phyloP scores from a whole-genome alignment of 306 rosid genomes.

The Luffa aegyptiaca region DNA sequence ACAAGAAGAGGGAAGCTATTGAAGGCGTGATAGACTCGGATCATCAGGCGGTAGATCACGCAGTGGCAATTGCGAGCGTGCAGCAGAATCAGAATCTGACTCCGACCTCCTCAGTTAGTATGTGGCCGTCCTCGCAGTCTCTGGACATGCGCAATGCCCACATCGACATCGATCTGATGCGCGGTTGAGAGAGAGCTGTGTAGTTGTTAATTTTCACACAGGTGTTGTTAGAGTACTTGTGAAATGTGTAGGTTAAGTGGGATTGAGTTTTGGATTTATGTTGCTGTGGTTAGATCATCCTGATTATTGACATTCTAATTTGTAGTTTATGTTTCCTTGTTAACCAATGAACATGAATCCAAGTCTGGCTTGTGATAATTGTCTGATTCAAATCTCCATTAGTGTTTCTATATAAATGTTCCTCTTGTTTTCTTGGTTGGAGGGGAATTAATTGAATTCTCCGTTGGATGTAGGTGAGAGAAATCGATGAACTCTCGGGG shows the following conservation, averaged over 20 bases:
- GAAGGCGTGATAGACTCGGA: conserved; percentile 48
- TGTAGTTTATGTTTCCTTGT: background rate
- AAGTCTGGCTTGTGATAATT: background rate
- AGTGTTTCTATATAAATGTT: background rate
- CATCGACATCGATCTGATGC: conserved; percentile 90
- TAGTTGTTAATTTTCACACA: background rate
- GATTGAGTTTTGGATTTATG: conserved; percentile 7
- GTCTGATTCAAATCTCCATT: background rate
- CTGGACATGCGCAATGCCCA: conserved; percentile 80
- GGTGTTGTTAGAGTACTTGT: background rate
- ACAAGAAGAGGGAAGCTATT: conserved; percentile 40
- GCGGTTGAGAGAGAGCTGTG: conserved; percentile 38
- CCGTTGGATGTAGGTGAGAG: too few relatives aligned
- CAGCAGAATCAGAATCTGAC: conserved; percentile 44
- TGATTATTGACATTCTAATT: background rate
- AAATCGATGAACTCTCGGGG: too few relatives aligned
- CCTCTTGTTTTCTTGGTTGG: background rate
- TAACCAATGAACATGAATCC: background rate
- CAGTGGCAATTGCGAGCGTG: conserved; percentile 30
- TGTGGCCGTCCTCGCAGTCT: conserved; percentile 61
- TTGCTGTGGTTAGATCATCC: background rate
- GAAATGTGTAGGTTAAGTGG: background rate
- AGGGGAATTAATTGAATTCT: too few relatives aligned
- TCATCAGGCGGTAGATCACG: conserved; percentile 47
- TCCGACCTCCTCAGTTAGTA: conserved; percentile 39